phyloP scores from a whole-genome alignment of 345 rosid genomes.

The Eutrema yunnanense region DNA sequence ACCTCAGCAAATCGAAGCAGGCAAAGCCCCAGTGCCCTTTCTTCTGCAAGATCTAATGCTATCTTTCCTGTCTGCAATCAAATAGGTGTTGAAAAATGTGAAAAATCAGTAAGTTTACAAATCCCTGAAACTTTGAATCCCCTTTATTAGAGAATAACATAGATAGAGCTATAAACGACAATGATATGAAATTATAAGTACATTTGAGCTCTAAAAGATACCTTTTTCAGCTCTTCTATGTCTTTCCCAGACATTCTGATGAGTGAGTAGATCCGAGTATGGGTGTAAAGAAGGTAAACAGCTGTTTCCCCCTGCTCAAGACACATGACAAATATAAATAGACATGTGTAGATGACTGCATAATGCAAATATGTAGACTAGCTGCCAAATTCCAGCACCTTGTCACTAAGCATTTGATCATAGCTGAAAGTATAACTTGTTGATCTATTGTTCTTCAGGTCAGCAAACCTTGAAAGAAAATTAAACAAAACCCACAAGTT shows the following conservation, averaged over 20 bases:
- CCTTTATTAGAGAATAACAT: no score
- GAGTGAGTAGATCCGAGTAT: conserved; percentile 86
- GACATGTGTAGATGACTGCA: background rate
- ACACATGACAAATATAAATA: background rate
- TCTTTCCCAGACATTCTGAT: conserved; percentile 79
- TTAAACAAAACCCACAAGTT: background rate
- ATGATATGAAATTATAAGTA: no score
- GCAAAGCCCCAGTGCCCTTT: no score
- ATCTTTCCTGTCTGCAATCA: no score
- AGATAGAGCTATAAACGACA: no score
- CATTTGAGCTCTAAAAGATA: conserved; percentile 14
- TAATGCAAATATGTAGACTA: background rate
- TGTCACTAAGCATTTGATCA: conserved; percentile 79
- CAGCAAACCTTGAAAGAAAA: conserved; percentile 56
- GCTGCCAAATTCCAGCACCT: conserved; percentile 35
- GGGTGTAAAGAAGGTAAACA: conserved; percentile 77
- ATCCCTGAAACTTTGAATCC: background rate
- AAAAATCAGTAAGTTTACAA: no score
- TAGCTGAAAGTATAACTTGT: conserved; percentile 58
- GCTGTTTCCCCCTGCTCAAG: conserved; percentile 79
- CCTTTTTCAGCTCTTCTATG: conserved; percentile 62
- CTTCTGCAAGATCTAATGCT: no score
- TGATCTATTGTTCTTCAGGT: conserved; percentile 64
- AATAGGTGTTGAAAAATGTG: no score
- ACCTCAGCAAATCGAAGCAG: no score